A percentile compares a stretch with the other conserved stretches of the same genome.
Evolutionary conservation across 176 grass and related monocot species (phyloP).

Genomic region (Olyra latifolia): DNA sequence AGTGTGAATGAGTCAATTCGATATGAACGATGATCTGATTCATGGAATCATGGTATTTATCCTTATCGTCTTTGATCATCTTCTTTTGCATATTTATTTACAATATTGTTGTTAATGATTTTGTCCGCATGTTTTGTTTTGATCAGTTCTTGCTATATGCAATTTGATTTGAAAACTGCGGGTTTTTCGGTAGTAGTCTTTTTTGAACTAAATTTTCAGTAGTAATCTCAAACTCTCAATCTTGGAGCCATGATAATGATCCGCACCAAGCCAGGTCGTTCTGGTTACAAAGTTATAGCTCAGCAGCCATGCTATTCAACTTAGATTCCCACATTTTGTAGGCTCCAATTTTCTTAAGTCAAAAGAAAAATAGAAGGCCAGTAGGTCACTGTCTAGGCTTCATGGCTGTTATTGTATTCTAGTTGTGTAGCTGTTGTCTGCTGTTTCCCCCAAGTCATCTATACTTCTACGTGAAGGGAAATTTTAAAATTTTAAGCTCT

Average conservation of each 20-base stretch:
- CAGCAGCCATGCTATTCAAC: conserved; percentile 14
- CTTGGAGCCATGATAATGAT: conserved; percentile 11
- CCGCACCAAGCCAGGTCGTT: not conserved
- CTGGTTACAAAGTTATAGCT: not conserved
- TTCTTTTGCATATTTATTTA: not conserved
- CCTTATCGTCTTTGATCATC: not conserved
- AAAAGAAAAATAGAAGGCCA: conserved; percentile 11
- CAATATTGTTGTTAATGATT: conserved; percentile 3
- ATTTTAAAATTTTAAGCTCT: conserved; percentile 9
- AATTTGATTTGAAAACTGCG: not conserved
- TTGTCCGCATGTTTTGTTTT: not conserved
- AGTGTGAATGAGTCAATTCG: conserved; percentile 9
- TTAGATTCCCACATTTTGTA: conserved; percentile 1
- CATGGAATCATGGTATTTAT: not conserved
- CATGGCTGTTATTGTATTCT: conserved; percentile 32
- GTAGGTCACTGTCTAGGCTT: conserved; percentile 26
- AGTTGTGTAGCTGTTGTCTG: conserved; percentile 41
- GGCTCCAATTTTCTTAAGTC: conserved; percentile 10
- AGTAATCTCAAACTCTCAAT: not conserved
- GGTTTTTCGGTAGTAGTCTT: too few relatives aligned
- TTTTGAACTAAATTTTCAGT: too few relatives aligned
- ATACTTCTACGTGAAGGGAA: conserved; percentile 43
- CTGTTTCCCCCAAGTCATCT: conserved; percentile 38
- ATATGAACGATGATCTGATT: conserved; percentile 28
- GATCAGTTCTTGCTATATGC: not conserved